phyloP scores from a whole-genome alignment of 2,329 filamentous ascomycete species.

The Calonectria hawksworthii region DNA sequence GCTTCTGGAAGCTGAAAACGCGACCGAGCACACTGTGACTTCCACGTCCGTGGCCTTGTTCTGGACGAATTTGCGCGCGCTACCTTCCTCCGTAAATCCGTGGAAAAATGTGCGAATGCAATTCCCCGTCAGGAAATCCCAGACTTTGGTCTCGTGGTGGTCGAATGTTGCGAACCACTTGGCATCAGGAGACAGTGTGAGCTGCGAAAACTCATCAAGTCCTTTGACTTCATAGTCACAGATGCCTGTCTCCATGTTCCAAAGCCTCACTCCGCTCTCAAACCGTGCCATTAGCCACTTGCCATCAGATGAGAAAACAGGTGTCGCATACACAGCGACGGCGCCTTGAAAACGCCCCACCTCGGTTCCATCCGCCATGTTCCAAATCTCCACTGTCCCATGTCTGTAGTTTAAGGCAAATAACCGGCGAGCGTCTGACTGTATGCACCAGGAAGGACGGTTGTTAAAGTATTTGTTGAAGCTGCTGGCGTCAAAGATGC shows the following conservation, averaged over 20 bases:
- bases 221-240: not conserved
- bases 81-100: not conserved
- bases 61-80: not conserved
- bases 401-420: not conserved
- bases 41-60: not conserved
- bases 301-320: not conserved
- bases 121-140: not conserved
- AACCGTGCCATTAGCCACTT: not conserved
- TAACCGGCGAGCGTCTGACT: not conserved
- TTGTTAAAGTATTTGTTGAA: not conserved
- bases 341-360: not conserved
- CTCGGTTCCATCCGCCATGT: not conserved
- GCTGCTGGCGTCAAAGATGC: not conserved
- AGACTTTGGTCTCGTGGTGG: not conserved
- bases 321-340: not conserved
- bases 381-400: not conserved
- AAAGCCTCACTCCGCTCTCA: not conserved
- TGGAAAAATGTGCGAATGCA: not conserved
- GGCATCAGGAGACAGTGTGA: not conserved
- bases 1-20: not conserved
- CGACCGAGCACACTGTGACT: not conserved
- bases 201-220: not conserved
- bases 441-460: not conserved
- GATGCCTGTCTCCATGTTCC: not conserved
- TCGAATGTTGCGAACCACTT: not conserved